Base-by-base conservation (phyloP, 306 rosid species). In the Corylus americana region DNA sequence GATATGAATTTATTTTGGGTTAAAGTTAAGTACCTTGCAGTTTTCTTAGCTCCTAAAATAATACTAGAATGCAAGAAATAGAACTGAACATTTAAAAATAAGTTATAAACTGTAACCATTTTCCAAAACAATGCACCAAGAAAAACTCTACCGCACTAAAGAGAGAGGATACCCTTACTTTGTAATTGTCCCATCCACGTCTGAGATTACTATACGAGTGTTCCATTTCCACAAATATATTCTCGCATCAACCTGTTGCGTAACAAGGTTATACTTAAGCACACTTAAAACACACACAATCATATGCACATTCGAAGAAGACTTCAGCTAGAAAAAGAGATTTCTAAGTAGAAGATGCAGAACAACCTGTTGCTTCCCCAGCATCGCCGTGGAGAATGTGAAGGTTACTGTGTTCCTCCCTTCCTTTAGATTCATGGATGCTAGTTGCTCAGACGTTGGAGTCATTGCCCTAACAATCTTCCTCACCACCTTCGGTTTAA, bases 171-270 rank as follows among this genome's bases (percentile, higher is more conserved):
- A 76, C 71, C 49, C 83, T 78, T 83, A 96, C 99, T 82, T 93
- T 78, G 99, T 96, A 74, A 96, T 96, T 79, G 99, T 96, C 71
- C 99, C 99, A 85, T 96, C 99, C 79, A 96, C 99, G 70, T 96
- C 99, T 64, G 99, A 96, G 84, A 96, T 91, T 74, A 96, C 99
- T 53, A 96, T 85, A 11, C 89, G 97, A 74, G 85, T 78, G 69
- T 91, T 86, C 99, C 98, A 96, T 86, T 96, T 93, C 99, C 98
- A 96, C 78, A 91, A 82, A 87, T 81, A 93, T 77, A 96, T 93
- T 66, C 87, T 88, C 75, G 93, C 93, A 81, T 96, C 97, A 81
- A 96, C 91, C 99, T 96, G 82, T 80, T 57, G 76, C 80, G 81
- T 55, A 75, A 78, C 77, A 72, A 76, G 75, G 76, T 68, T 59